Evolutionary conservation across 2,329 filamentous ascomycete genomes (phyloP).

Genomic region (Calonectria honghensis): DNA sequence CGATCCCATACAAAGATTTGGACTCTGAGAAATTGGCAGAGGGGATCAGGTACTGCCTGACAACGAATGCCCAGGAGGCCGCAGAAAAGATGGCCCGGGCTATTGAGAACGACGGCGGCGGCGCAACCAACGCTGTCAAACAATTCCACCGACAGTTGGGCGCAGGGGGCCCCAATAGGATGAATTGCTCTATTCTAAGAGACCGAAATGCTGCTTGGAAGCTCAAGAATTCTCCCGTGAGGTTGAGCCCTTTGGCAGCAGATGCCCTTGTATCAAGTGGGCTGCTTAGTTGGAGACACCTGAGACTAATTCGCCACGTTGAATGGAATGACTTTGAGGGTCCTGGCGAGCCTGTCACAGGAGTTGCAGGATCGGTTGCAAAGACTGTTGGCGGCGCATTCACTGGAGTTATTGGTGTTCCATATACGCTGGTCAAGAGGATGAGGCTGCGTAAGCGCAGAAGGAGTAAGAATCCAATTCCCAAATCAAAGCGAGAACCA

Average conservation of each 20-base stretch:
- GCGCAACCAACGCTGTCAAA: conserved; percentile 80
- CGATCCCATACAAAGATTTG: conserved; percentile 81
- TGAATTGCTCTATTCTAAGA: conserved; percentile 80
- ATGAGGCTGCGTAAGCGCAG: conserved; percentile 67
- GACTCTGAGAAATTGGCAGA: conserved; percentile 78
- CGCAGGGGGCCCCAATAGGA: conserved; percentile 68
- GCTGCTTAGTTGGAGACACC: conserved; percentile 77
- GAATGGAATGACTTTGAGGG: conserved; percentile 88
- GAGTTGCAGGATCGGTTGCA: conserved; percentile 77
- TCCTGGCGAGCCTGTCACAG: conserved; percentile 83
- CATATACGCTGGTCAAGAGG: conserved; percentile 75
- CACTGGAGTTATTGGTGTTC: conserved; percentile 78
- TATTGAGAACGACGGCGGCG: conserved; percentile 79
- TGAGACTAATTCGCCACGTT: conserved; percentile 78
- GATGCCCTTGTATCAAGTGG: conserved; percentile 77
- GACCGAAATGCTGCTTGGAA: conserved; percentile 80
- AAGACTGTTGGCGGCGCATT: conserved; percentile 75
- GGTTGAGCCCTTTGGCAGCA: conserved; percentile 78
- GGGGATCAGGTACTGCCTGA: conserved; percentile 82
- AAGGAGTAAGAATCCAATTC: conserved; percentile 13
- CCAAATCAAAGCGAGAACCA: conserved; percentile 17
- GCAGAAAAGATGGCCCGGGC: conserved; percentile 75
- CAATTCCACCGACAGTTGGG: conserved; percentile 78
- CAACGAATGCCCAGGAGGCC: conserved; percentile 74
- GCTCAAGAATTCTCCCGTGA: conserved; percentile 75